A percentile compares a stretch with the other conserved stretches of the same genome.
phyloP scores from a whole-genome alignment of 208 protist genomes.

The Trypanosoma mega region DNA sequence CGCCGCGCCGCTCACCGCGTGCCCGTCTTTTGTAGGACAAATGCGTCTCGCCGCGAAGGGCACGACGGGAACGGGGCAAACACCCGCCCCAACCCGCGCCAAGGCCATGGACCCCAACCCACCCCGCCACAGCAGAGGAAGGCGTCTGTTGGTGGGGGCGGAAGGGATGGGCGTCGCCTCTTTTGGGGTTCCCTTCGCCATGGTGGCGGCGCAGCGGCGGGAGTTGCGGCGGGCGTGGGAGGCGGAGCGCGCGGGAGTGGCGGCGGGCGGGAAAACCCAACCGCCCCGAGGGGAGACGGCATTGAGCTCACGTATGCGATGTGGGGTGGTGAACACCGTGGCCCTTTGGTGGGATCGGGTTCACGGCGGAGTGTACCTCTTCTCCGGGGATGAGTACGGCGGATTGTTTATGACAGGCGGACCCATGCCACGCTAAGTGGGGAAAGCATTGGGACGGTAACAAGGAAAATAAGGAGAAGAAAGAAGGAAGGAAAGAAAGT shows the following conservation, averaged over 20 bases:
- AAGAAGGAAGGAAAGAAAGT: too few species aligned
- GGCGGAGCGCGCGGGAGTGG: not conserved
- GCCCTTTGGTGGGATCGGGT: slow-evolving; percentile 41
- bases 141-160: too few species aligned
- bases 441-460: too few species aligned
- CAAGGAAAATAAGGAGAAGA: too few species aligned
- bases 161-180: not conserved
- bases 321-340: slow-evolving; percentile 71
- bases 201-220: not conserved
- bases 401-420: slow-evolving; percentile 47
- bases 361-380: slow-evolving; percentile 45
- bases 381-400: slow-evolving; percentile 51
- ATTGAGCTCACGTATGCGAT: slow-evolving; percentile 18
- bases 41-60: slow-evolving; percentile 1
- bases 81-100: too few species aligned
- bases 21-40: slow-evolving; percentile 18
- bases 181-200: not conserved
- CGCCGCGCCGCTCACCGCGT: not conserved
- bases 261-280: not conserved
- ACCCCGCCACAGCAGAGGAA: not conserved
- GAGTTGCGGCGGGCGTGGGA: not conserved
- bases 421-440: not conserved
- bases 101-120: not conserved
- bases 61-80: not conserved
- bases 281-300: not conserved